Evolutionary conservation across 495 filamentous ascomycete species (phyloP).

Genomic region (Jackrogersella minutella): DNA sequence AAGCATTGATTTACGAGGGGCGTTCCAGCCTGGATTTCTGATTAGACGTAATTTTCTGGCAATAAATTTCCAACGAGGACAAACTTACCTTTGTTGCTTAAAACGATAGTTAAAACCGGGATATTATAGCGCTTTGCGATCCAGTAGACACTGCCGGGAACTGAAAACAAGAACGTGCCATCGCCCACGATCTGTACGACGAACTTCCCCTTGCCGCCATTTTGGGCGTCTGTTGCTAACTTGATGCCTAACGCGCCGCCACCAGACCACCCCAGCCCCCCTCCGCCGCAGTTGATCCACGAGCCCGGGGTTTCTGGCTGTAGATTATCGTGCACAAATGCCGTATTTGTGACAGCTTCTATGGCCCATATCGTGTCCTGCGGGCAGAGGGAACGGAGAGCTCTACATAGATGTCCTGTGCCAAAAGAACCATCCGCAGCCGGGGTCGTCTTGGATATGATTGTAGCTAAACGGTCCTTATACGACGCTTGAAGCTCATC

Average conservation of each 20-base stretch:
- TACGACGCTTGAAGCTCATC: conserved; percentile 66
- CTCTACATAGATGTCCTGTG: conserved; percentile 71
- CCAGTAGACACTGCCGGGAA: conserved; percentile 94
- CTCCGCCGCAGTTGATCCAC: conserved; percentile 94
- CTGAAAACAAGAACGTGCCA: conserved; percentile 87
- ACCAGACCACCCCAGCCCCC: conserved; percentile 95
- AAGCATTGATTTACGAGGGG: conserved; percentile 75
- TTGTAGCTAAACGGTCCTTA: conserved; percentile 63
- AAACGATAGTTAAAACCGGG: conserved; percentile 86
- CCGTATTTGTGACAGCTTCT: conserved; percentile 87
- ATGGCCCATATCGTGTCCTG: conserved; percentile 83
- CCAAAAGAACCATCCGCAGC: conserved; percentile 72
- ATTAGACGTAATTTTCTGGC: conserved; percentile 10
- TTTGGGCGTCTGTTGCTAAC: conserved; percentile 73
- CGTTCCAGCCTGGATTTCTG: conserved; percentile 75
- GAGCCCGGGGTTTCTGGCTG: conserved; percentile 76
- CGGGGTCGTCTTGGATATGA: conserved; percentile 63
- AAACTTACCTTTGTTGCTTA: conserved; percentile 84
- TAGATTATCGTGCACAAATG: conserved; percentile 82
- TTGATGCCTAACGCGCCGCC: conserved; percentile 89
- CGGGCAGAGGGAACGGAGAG: conserved; percentile 71
- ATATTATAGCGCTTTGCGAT: conserved; percentile 86
- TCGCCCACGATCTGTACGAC: conserved; percentile 94
- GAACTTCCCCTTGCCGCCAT: conserved; percentile 76
- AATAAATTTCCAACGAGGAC: not conserved